phyloP scores from a whole-genome alignment of 805 yeast species.

The Wickerhamiella domercqiae region DNA sequence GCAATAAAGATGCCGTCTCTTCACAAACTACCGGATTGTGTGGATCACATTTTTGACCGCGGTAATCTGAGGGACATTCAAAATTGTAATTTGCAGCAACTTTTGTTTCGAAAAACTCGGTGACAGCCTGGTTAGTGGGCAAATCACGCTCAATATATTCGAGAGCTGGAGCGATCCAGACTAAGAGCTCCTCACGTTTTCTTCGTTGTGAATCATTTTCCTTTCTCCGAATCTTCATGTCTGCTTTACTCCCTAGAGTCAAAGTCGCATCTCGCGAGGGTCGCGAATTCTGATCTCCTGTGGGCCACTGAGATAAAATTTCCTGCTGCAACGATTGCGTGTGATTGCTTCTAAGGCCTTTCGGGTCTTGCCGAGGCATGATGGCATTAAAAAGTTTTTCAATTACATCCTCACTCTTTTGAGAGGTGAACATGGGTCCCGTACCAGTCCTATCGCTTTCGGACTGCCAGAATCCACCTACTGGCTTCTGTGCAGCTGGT shows the following conservation, averaged over 20 bases:
- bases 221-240: no score
- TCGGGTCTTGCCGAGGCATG: neutral
- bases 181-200: neutral
- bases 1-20: conserved; percentile 8
- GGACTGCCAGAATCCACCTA: neutral
- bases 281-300: no score
- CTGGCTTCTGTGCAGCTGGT: neutral
- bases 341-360: neutral
- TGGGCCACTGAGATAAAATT: neutral
- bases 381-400: neutral
- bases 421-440: neutral
- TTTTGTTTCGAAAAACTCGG: conserved; percentile 13
- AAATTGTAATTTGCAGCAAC: conserved; percentile 13
- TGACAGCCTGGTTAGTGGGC: conserved; percentile 17
- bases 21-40: conserved; percentile 4
- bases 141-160: conserved; percentile 14
- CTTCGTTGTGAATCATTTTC: neutral
- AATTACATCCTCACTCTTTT: neutral
- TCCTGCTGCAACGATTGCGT: neutral
- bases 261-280: no score
- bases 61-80: neutral
- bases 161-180: conserved; percentile 13
- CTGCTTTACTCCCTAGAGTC: no score
- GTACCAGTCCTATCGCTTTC: neutral
- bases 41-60: neutral